Evolutionary conservation across 2,329 filamentous ascomycete genomes (phyloP), one percentile per base, ranked within the genome.

Genomic region (Fusarium solani-melongenae): DNA sequence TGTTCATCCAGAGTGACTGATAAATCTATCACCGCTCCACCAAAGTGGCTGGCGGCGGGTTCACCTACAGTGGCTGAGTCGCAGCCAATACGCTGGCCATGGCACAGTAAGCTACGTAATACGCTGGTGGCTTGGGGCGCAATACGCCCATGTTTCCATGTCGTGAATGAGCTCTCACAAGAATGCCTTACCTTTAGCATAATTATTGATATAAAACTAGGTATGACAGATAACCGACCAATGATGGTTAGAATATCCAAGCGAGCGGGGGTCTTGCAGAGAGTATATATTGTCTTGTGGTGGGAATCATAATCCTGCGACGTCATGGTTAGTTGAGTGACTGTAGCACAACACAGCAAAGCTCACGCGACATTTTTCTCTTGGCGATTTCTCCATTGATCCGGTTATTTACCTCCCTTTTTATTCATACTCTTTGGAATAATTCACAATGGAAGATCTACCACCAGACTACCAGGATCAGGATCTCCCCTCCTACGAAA

Each of bases 401-500:
- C 8, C 24, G 9, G 7, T 27, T 57, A 12, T 57, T 7, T 31
- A 17, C 14, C 24, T 11, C 20, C 12, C 10, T n/a, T 9, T 17
- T 10, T 22, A 38, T 1, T 24, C 15, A 12, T 34, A 44, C 29
- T 9, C 39, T 55, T 22, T 14, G n/a, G 2, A 1, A 20, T 33
- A n/a, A 10, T 36, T 5, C 4, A 49, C 38, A 29, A 77, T 77
- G 76, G 36, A 55, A 20, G 67, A 74, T 17, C 60, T 67, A 36
- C 71, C 68, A 10, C 62, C 66, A 12, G 62, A 62, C 8, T 63
- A 70, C 36, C 33, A 44, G 17, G 65, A 70, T n/a, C 14, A 53
- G 14, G 67, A 74, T 2, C 66, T 73, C 5, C 79, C 79, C 3
- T 74, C 79, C 17, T 80, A 80, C 67, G 66, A 73, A 36, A 72